Conservation (phyloP, 2,329 filamentous ascomycete genomes). For the Hirsutella thompsonii region DNA sequence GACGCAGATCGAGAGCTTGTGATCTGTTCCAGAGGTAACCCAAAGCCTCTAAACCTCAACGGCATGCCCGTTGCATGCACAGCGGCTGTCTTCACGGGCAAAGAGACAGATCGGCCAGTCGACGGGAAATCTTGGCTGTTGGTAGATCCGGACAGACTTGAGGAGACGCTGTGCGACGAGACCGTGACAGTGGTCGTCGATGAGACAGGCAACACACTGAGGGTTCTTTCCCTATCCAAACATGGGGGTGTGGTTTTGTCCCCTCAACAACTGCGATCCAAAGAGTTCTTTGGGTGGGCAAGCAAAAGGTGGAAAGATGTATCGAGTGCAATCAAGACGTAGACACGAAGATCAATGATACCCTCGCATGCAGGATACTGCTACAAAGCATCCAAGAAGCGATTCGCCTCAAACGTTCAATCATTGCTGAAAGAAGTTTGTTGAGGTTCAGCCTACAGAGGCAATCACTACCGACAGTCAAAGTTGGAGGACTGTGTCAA, state of each 20-base stretch:
- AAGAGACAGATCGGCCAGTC: constrained; percentile 32
- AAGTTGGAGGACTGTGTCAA: constrained; percentile 42
- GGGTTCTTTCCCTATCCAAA: constrained; percentile 67
- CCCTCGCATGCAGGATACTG: constrained; percentile 5
- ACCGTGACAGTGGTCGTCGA: constrained; percentile 75
- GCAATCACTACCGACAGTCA: too few relatives aligned
- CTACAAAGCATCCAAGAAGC: not conserved
- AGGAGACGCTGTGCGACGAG: constrained; percentile 77
- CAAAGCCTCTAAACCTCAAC: constrained; percentile 43
- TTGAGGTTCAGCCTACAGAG: too few relatives aligned
- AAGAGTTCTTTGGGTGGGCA: constrained; percentile 32
- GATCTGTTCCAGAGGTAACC: constrained; percentile 53
- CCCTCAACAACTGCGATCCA: constrained; percentile 50
- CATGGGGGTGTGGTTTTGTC: constrained; percentile 63
- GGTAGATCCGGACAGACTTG: constrained; percentile 78
- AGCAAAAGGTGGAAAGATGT: constrained; percentile 22
- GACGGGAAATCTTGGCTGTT: constrained; percentile 58
- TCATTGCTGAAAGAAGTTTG: too few relatives aligned
- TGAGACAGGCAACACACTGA: constrained; percentile 33
- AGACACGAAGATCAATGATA: constrained; percentile 11
- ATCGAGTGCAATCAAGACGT: constrained; percentile 14
- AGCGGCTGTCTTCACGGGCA: constrained; percentile 64
- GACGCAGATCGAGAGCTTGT: constrained; percentile 70
- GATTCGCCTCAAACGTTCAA: too few relatives aligned
- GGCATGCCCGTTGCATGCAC: constrained; percentile 65